These are phyloP conservation scores for Thelonectria olida DNA, from an alignment of 2,329 filamentous ascomycete species.

Conservation along the genomic window DNA sequence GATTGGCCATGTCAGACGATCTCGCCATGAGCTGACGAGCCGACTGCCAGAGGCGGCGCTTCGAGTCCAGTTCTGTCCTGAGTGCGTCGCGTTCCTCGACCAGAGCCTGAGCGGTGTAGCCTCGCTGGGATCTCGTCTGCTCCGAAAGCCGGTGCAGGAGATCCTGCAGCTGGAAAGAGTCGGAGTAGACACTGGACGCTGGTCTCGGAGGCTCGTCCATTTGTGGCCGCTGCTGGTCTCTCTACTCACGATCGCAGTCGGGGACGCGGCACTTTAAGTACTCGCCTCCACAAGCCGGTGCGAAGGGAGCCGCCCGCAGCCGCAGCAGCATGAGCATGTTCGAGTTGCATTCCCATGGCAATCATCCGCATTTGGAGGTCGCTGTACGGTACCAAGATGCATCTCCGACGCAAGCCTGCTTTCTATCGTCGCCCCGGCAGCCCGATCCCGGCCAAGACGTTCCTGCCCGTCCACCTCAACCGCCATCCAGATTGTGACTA, in stretches of 20 bases:
- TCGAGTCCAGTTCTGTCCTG: too few species aligned
- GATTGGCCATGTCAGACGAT: too few species aligned
- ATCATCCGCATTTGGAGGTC: neutral
- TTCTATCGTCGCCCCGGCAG: neutral
- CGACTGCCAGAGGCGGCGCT: too few species aligned
- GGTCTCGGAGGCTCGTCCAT: neutral
- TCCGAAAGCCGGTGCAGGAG: too few species aligned
- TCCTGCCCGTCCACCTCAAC: neutral
- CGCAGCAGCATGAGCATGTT: neutral
- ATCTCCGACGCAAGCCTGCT: neutral
- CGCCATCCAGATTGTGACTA: neutral
- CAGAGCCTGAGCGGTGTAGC: too few species aligned
- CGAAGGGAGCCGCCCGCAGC: neutral
- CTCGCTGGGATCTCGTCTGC: too few species aligned
- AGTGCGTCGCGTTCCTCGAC: too few species aligned
- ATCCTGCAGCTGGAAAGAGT: neutral
- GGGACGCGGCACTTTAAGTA: too few species aligned
- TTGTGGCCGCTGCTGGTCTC: neutral
- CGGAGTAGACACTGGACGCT: neutral
- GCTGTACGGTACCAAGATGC: neutral
- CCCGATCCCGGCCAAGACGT: neutral
- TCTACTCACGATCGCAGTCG: neutral
- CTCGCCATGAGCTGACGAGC: too few species aligned
- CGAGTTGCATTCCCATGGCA: neutral
- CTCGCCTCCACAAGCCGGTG: neutral